These are phyloP conservation scores for Baeospora myosura DNA, from an alignment of 1,284 basidiomycete genomes.

Conservation along the genomic window DNA sequence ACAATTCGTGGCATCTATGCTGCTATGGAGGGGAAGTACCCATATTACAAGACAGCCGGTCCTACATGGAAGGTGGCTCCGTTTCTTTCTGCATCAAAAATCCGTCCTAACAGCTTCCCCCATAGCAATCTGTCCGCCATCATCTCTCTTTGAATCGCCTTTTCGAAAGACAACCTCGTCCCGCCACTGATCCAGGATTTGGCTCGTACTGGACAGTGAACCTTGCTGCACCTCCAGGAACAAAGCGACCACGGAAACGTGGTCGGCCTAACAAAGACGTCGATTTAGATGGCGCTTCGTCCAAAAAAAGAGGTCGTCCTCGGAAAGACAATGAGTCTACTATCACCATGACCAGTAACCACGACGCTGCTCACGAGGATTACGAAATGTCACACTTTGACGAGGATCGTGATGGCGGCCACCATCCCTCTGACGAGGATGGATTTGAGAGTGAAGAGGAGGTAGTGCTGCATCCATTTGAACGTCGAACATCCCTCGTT, in stretches of 20 bases:
- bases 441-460: constrained; percentile 61
- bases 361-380: constrained; percentile 15
- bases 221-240: constrained; percentile 68
- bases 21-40: constrained; percentile 75
- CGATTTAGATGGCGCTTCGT: constrained; percentile 16
- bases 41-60: constrained; percentile 69
- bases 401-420: constrained; percentile 24
- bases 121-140: constrained; percentile 77
- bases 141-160: constrained; percentile 73
- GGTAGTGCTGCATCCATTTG: constrained; percentile 33
- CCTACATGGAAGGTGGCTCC: constrained; percentile 69
- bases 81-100: constrained; percentile 3
- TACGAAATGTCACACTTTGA: constrained; percentile 20
- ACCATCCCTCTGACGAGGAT: constrained; percentile 34
- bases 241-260: constrained; percentile 73
- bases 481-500: constrained; percentile 29
- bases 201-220: constrained; percentile 83
- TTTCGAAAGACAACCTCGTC: constrained; percentile 71
- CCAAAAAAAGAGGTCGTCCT: constrained; percentile 43
- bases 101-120: constrained; percentile 1
- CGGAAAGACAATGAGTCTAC: constrained; percentile 25
- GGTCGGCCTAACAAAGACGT: constrained; percentile 48
- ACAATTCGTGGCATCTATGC: constrained; percentile 78
- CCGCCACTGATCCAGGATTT: constrained; percentile 74
- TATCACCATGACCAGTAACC: neutral